Percentiles rank a stretch among this genome's conserved stretches.
phyloP scores from a whole-genome alignment of 768 basidiomycete genomes.

The Kwoniella botswanensis region DNA sequence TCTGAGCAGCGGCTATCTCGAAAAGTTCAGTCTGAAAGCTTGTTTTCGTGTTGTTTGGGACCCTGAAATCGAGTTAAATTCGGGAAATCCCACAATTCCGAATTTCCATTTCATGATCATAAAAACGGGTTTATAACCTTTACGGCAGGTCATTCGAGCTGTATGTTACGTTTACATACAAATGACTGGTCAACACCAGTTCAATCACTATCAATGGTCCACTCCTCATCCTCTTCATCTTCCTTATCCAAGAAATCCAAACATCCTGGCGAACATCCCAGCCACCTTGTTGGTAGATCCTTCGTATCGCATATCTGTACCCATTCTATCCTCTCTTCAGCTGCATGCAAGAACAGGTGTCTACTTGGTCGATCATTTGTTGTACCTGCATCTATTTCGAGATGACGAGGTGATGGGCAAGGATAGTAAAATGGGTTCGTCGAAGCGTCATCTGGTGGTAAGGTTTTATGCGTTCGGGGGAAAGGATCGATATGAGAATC shows the following conservation, averaged over 20 bases:
- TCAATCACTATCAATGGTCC: constrained; percentile 21
- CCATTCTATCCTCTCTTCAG: constrained; percentile 55
- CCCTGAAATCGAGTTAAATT: background rate
- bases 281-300: constrained; percentile 47
- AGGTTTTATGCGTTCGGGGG: constrained; percentile 32
- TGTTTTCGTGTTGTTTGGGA: background rate
- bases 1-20: background rate
- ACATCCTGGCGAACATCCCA: constrained; percentile 54
- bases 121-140: background rate
- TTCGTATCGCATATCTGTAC: constrained; percentile 35
- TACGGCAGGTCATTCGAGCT: background rate
- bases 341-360: constrained; percentile 46
- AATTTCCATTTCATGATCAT: background rate
- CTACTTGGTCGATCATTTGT: constrained; percentile 28
- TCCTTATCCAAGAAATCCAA: constrained; percentile 50
- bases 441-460: constrained; percentile 48
- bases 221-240: constrained; percentile 37
- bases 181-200: background rate
- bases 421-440: constrained; percentile 51
- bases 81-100: background rate
- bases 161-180: too few species aligned
- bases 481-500: constrained; percentile 27
- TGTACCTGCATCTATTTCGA: constrained; percentile 19
- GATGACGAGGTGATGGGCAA: constrained; percentile 52
- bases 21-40: too few species aligned